Evolutionary conservation across 768 basidiomycete genomes (phyloP).

Genomic region (Tulasnella sp.): DNA sequence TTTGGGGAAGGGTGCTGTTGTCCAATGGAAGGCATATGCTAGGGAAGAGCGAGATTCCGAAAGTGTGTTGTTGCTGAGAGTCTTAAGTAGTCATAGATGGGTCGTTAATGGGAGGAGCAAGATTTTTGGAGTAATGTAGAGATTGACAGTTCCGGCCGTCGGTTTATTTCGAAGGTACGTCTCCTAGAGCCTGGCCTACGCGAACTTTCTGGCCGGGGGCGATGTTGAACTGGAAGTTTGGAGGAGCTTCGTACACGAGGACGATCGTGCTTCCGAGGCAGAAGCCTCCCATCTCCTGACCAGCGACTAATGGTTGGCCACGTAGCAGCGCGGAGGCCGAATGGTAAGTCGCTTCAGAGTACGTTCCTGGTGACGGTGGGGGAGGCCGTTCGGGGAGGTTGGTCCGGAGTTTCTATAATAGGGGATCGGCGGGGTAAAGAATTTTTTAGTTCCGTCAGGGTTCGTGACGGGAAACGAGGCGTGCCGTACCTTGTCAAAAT

Average conservation of each 20-base stretch:
- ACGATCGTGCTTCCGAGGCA: slow-evolving; percentile 93
- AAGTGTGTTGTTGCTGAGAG: not conserved
- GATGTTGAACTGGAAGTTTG: slow-evolving; percentile 58
- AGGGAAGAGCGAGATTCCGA: not conserved
- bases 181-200: slow-evolving; percentile 80
- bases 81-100: not conserved
- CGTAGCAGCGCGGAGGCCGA: slow-evolving; percentile 75
- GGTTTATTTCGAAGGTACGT: slow-evolving; percentile 36
- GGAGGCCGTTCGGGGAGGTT: slow-evolving; percentile 66
- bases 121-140: not conserved
- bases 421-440: not conserved
- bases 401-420: slow-evolving; percentile 69
- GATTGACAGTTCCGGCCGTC: not conserved
- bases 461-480: not conserved
- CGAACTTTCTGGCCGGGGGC: slow-evolving; percentile 77
- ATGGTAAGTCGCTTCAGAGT: slow-evolving; percentile 87
- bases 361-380: slow-evolving; percentile 73
- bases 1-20: not conserved
- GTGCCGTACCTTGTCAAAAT: slow-evolving; percentile 82
- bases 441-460: not conserved
- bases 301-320: slow-evolving; percentile 81
- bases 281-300: slow-evolving; percentile 98
- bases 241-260: slow-evolving; percentile 91
- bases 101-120: not conserved
- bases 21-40: not conserved